Conservation (phyloP, 352 stramenopile genomes). For the Phytophthora hibernalis region DNA sequence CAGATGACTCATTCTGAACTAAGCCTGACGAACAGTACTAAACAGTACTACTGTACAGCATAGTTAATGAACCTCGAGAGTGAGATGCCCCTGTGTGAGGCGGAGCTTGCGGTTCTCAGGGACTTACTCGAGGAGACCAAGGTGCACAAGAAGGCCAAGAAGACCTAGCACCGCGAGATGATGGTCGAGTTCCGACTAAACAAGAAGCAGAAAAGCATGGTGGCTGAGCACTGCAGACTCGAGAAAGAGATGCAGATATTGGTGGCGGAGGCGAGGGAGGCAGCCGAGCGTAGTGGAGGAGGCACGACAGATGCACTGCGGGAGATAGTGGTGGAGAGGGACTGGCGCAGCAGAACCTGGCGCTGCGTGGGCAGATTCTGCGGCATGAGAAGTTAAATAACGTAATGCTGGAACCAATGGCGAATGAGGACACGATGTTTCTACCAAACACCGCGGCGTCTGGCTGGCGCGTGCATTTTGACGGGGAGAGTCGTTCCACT, state of each 20-base stretch:
- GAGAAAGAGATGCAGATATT: constrained; percentile 39
- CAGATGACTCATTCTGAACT: no score
- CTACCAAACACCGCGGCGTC: background rate
- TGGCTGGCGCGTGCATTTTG: constrained; percentile 29
- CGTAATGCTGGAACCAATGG: constrained; percentile 23
- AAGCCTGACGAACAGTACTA: no score
- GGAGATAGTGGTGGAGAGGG: constrained; percentile 32
- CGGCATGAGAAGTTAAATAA: constrained; percentile 32
- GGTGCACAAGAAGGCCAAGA: constrained; percentile 43
- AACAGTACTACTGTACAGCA: no score
- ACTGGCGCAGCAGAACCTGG: constrained; percentile 40
- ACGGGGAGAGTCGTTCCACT: constrained; percentile 35
- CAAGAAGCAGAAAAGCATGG: constrained; percentile 47
- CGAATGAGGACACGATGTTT: constrained; percentile 23
- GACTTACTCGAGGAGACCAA: constrained; percentile 38
- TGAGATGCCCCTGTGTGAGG: constrained; percentile 4
- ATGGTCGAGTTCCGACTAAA: constrained; percentile 50
- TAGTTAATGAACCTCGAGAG: constrained; percentile 4
- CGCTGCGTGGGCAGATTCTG: constrained; percentile 30
- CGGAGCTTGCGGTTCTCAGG: constrained; percentile 1
- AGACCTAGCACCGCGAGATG: constrained; percentile 40
- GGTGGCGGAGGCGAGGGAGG: constrained; percentile 7
- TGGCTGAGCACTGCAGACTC: constrained; percentile 35
- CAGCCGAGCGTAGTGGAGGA: constrained; percentile 9
- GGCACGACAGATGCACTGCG: constrained; percentile 15